Conservation (phyloP, 331 rosid species). For the Cydonia oblonga region DNA sequence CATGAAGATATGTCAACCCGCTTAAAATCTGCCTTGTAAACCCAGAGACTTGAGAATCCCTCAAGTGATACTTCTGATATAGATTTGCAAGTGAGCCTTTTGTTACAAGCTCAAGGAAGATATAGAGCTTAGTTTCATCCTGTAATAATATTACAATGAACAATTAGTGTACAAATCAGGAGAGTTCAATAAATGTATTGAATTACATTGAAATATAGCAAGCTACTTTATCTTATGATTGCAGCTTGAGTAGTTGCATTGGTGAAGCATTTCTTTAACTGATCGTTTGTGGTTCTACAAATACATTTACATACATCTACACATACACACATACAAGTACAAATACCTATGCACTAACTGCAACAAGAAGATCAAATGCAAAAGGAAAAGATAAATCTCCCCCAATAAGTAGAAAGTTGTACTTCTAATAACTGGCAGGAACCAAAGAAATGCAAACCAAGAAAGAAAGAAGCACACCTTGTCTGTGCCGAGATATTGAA, state of each 20-base stretch:
- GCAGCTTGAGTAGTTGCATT: neutral
- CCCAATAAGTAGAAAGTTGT: neutral
- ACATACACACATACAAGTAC: neutral
- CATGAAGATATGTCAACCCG: conserved; percentile 88
- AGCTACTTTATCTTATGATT: neutral
- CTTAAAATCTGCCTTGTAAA: conserved; percentile 77
- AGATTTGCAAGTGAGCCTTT: conserved; percentile 73
- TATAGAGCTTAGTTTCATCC: conserved; percentile 67
- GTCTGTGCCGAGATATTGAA: conserved; percentile 78
- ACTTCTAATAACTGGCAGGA: neutral
- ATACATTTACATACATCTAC: neutral
- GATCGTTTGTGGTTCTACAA: neutral
- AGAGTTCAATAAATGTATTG: neutral
- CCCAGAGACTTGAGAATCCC: conserved; percentile 72
- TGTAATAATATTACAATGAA: conserved; percentile 14
- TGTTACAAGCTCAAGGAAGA: conserved; percentile 16
- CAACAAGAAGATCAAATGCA: neutral
- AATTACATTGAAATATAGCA: neutral
- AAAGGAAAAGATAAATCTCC: neutral
- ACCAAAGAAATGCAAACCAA: conserved; percentile 1
- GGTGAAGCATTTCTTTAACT: neutral
- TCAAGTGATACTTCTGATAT: conserved; percentile 45
- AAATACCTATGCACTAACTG: neutral
- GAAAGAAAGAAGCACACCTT: conserved; percentile 43
- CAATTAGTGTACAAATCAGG: neutral